These are phyloP conservation scores for Colletotrichum sp. DNA, from an alignment of 2,329 filamentous ascomycete species.

Conservation along the genomic window DNA sequence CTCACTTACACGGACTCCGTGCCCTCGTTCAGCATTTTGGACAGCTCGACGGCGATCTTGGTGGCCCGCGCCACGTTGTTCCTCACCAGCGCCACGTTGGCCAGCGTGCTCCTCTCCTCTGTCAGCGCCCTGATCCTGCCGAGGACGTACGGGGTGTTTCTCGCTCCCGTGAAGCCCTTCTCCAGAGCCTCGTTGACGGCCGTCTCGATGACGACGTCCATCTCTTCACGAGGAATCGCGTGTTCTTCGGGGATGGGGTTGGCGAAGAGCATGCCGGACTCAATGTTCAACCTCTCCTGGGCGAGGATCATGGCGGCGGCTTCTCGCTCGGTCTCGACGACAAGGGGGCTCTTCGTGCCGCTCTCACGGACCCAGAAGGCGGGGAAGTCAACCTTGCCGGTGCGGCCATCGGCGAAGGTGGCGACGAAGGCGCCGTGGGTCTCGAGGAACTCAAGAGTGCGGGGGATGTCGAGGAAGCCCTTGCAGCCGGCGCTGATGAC, in stretches of 20 bases:
- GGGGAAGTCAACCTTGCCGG: conserved; percentile 80
- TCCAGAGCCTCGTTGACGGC: conserved; percentile 69
- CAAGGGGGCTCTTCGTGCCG: conserved; percentile 77
- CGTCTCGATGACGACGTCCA: conserved; percentile 71
- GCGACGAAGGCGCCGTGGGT: conserved; percentile 80
- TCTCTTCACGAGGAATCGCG: conserved; percentile 73
- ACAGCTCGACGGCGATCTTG: conserved; percentile 59
- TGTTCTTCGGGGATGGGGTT: conserved; percentile 80
- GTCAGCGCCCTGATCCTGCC: conserved; percentile 80
- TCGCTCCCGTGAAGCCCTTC: conserved; percentile 72
- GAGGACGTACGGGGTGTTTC: conserved; percentile 86
- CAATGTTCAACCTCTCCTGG: conserved; percentile 73
- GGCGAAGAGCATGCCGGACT: conserved; percentile 84
- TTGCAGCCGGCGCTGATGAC: conserved; percentile 93
- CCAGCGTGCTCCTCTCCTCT: conserved; percentile 70
- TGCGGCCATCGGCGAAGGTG: conserved; percentile 85
- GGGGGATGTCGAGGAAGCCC: conserved; percentile 90
- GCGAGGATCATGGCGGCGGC: conserved; percentile 89
- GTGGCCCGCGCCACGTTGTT: conserved; percentile 61
- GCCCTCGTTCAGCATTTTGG: conserved; percentile 27
- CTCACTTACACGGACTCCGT: conserved; percentile 19
- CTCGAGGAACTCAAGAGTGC: conserved; percentile 81
- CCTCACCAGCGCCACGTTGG: conserved; percentile 70
- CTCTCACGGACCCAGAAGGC: conserved; percentile 93
- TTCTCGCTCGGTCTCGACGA: conserved; percentile 76